A percentile compares a stretch with the other conserved stretches of the same genome.
Conservation (phyloP, 306 rosid genomes). For the Argentina anserina region DNA sequence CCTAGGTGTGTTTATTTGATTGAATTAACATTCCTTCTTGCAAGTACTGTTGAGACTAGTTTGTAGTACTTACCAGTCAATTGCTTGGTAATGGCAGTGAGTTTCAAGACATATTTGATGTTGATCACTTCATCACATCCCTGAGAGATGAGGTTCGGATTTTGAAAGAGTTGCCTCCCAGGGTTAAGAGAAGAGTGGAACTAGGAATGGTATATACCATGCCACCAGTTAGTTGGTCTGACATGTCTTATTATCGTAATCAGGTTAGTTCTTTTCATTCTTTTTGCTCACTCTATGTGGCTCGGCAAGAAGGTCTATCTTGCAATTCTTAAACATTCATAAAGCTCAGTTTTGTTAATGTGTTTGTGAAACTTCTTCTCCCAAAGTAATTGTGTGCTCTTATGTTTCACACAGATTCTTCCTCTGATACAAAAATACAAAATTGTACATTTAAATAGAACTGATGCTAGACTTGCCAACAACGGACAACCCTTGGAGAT, state of each 20-base stretch:
- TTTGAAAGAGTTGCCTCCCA: conserved; percentile 91
- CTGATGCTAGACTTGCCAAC: conserved; percentile 94
- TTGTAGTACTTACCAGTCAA: conserved; percentile 16
- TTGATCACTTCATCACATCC: conserved; percentile 90
- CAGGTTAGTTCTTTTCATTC: conserved; percentile 50
- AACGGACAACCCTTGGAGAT: conserved; percentile 81
- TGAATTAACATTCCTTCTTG: conserved; percentile 6
- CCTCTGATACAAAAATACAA: conserved; percentile 85
- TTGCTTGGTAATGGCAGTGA: conserved; percentile 50
- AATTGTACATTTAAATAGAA: conserved; percentile 89
- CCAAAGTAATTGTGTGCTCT: conserved; percentile 6
- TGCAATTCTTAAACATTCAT: not conserved
- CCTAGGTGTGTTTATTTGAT: conserved; percentile 60
- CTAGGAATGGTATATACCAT: conserved; percentile 62
- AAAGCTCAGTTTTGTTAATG: not conserved
- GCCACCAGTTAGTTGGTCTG: conserved; percentile 99
- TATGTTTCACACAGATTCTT: conserved; percentile 53
- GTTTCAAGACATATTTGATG: conserved; percentile 87
- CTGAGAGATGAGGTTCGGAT: conserved; percentile 94
- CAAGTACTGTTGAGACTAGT: not conserved
- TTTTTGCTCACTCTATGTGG: not conserved
- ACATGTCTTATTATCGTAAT: conserved; percentile 73
- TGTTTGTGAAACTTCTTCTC: not conserved
- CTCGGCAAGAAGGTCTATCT: not conserved
- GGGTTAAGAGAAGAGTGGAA: conserved; percentile 75